Base-by-base conservation (phyloP, 805 yeast genomes). In the Ogataea trehalophila region DNA sequence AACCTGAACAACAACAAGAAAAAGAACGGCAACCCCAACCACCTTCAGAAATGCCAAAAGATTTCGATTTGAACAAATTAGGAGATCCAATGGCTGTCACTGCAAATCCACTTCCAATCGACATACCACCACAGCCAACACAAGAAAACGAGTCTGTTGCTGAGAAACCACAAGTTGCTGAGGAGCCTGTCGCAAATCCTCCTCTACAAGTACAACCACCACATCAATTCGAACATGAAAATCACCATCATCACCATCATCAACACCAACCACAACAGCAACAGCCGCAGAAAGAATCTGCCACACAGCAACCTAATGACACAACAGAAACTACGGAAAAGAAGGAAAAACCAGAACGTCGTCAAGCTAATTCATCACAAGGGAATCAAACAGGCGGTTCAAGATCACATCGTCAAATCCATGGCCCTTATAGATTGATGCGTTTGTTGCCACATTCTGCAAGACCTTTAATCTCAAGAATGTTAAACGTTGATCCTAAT, bases 401-500 rank as follows among this genome's bases (percentile, higher is more conserved):
- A n/a, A 72, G 74, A 53, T 56, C 70, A 34, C 69, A 66, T 56
- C 79, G 78, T 55, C 83, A 81, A 52, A 80, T 85, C 22, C 90
- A 85, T 58, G 95, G 95, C 6, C 92, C 94, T 11, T 87, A 87
- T 67, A 73, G 95, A 61, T 69, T 87, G 54, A 79, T 87, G 83
- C 77, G 95, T 67, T 69, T 87, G 43, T 67, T 87, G 35, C 95
- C 95, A 5, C 95, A 87, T 63, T 90, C 92, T 7, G 72, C 94
- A 15, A 76, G 95, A 65, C 94, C 92, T 13, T 71, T 87, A 11
- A 72, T 87, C 31, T 81, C 85, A 22, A 73, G 68, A 49, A 85
- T 87, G 81, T 66, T 87, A 26, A 73, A 73, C 44, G 71, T 84
- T 15, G 87, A 85, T 53, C 82, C 85, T 11, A 47, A 49, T 1